These are phyloP conservation scores for Sporisorium graminicola DNA, from an alignment of 1,284 basidiomycete genomes.

Conservation along the genomic window DNA sequence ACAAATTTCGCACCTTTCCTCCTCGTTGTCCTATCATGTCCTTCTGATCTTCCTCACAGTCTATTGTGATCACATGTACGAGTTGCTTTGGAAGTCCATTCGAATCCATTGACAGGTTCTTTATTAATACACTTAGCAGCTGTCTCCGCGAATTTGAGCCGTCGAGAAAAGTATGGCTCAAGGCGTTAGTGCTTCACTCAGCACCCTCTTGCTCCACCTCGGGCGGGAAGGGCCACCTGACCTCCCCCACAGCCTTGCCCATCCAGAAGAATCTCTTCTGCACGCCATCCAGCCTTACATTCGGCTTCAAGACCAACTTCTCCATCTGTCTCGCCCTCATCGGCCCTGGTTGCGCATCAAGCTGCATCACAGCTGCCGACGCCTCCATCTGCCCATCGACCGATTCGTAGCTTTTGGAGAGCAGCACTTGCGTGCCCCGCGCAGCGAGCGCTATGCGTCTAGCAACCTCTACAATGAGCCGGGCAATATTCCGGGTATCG, in stretches of 20 bases:
- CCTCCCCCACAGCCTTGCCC: conserved; percentile 31
- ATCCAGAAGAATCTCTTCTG: conserved; percentile 43
- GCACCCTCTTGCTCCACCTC: conserved; percentile 24
- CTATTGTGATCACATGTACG: neutral
- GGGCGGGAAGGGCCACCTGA: conserved; percentile 42
- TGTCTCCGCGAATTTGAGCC: no score
- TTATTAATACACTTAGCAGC: neutral
- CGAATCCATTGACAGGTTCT: neutral
- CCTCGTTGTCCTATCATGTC: neutral
- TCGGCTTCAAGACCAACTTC: conserved; percentile 31
- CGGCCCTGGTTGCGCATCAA: conserved; percentile 9
- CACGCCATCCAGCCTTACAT: conserved; percentile 31
- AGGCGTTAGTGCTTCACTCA: neutral
- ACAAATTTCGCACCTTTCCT: neutral
- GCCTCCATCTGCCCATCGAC: conserved; percentile 35
- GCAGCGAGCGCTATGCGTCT: conserved; percentile 25
- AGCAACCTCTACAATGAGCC: conserved; percentile 65
- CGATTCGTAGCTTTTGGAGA: conserved; percentile 28
- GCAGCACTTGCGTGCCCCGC: conserved; percentile 27
- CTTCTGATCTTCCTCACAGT: neutral
- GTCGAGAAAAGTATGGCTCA: neutral
- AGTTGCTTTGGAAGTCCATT: neutral
- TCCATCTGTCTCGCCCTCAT: conserved; percentile 38
- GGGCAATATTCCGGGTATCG: conserved; percentile 71
- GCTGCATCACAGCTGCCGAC: conserved; percentile 19